Evolutionary conservation across 768 basidiomycete species (phyloP), one percentile per base, ranked within the genome.

Genomic region (Leucosporidium scottii): DNA sequence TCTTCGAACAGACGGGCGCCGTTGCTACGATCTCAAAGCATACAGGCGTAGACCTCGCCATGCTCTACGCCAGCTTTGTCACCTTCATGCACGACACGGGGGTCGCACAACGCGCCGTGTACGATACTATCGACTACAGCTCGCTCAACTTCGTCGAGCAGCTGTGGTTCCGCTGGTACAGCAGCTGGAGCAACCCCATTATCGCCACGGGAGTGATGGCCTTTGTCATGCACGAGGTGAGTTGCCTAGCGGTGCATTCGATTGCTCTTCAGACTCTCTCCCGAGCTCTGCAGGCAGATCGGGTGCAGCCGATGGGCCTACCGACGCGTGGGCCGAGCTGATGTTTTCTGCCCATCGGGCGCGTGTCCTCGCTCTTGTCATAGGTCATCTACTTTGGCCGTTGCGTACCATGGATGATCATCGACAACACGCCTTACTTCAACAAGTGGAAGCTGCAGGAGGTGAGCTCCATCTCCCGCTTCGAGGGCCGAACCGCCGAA

Each of bases 361-460:
- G 21, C 50, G 50, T 23, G 18, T 48, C n/a, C 21, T 27, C 7
- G 0, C 4, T 2, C 4, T 48, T 15, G 20, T n/a, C 13, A 15
- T 21, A 64, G 47, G 79, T 92, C 75, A 90, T 96, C 10, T 98
- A 98, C 81, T 98, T 98, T 76, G 94, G 94, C 49, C 89, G 94
- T 31, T 86, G 87, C 71, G 78, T 98, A 25, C 94, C 93, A 0
- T 96, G 91, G 90, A 87, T 97, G 73, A 89, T 97, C 79, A 87
- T 96, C 76, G 94, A 98, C 79, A 81, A 86, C 2, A 90, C 91
- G 30, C 91, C 91, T 1, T 94, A 91, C 81, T 97, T 97, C 80
- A 84, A 85, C 60, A 83, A 84, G 79, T 98, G 89, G 89, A 98
- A 97, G 78, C 82, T 97, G 6, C 94, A 97, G 77, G 86, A 90